Conservation (phyloP, 1,284 basidiomycete species). For the Cystobasidium pallidum region DNA sequence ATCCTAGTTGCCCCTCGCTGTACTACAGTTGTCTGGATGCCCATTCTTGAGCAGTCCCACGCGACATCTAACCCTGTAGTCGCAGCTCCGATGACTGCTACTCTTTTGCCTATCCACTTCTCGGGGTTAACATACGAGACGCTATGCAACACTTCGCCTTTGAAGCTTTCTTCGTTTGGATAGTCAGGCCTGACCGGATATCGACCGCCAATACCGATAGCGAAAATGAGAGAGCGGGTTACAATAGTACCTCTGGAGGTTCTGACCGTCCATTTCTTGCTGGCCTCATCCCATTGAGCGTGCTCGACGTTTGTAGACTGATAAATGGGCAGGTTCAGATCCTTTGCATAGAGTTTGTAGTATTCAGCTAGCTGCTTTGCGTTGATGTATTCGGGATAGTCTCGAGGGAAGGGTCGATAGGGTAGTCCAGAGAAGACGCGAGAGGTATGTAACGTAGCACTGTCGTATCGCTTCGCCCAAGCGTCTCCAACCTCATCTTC, state of each 20-base stretch:
- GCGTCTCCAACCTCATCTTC: constrained; percentile 28
- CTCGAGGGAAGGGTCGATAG: constrained; percentile 22
- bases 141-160: constrained; percentile 25
- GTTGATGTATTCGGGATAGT: constrained; percentile 27
- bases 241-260: constrained; percentile 18
- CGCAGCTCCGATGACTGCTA: constrained; percentile 27
- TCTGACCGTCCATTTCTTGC: constrained; percentile 23
- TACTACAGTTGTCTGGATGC: constrained; percentile 18
- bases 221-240: constrained; percentile 31
- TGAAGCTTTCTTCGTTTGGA: constrained; percentile 20
- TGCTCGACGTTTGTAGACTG: constrained; percentile 7
- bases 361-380: constrained; percentile 18
- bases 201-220: constrained; percentile 27
- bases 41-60: constrained; percentile 21
- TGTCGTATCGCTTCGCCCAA: constrained; percentile 41
- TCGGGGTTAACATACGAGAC: constrained; percentile 25
- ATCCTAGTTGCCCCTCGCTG: constrained; percentile 31
- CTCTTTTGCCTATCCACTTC: constrained; percentile 30
- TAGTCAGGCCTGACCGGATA: constrained; percentile 18
- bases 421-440: constrained; percentile 34
- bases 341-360: constrained; percentile 34
- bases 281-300: constrained; percentile 19
- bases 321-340: constrained; percentile 33
- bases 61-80: constrained; percentile 36
- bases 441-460: constrained; percentile 29